Evolutionary conservation across 2,329 filamentous ascomycete species (phyloP).

Genomic region (Fusarium nygamai): DNA sequence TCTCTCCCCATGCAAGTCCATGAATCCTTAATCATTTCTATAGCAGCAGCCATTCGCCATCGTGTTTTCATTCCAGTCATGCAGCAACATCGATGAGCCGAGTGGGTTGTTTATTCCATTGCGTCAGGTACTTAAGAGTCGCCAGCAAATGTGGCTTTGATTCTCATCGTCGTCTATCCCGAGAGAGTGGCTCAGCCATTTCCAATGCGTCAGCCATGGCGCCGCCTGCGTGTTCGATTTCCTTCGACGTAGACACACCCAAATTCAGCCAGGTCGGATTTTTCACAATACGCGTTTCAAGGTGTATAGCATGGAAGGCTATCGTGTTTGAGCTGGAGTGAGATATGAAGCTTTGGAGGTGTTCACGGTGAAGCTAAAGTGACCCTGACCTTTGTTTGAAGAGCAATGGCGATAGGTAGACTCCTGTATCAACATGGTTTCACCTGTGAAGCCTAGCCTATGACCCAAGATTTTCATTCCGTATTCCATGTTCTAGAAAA

Average conservation of each 20-base stretch:
- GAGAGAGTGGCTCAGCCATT: slow-evolving; percentile 38
- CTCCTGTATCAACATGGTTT: slow-evolving; percentile 27
- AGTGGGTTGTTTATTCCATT: not conserved
- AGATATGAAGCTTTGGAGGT: not conserved
- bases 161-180: slow-evolving; percentile 1
- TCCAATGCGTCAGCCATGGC: slow-evolving; percentile 42
- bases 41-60: not conserved
- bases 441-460: slow-evolving; percentile 8
- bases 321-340: not conserved
- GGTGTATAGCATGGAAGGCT: not conserved
- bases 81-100: not conserved
- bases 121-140: not conserved
- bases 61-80: not conserved
- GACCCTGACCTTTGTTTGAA: not conserved
- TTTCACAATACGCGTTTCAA: slow-evolving; percentile 10
- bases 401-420: not conserved
- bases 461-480: not conserved
- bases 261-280: not conserved
- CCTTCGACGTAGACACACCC: not conserved
- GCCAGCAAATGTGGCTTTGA: not conserved
- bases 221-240: slow-evolving; percentile 31
- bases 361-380: slow-evolving; percentile 1
- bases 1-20: slow-evolving; percentile 17
- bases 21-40: slow-evolving; percentile 12
- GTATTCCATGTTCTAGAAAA: slow-evolving; percentile 18